Evolutionary conservation across 164 flowering plant genomes (phyloP), one percentile per base, ranked within the genome.

Genomic region (Piper longum): DNA sequence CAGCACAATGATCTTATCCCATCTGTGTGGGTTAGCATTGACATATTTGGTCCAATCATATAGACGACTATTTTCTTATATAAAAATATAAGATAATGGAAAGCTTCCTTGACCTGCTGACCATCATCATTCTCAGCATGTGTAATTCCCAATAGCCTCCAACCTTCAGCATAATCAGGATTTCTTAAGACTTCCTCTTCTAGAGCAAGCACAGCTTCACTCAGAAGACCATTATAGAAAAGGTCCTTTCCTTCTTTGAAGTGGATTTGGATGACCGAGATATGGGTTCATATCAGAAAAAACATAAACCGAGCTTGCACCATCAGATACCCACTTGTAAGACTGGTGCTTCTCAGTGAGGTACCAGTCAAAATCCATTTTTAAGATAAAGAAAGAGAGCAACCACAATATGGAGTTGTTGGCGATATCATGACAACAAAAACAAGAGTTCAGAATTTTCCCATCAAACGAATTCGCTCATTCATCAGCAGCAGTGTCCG

Each of bases 121-220:
- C 88, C 99, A 79, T 93, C 99, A 75, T 93, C 99, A 76, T 93
- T 93, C 69, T 93, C 97, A 57, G 99, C 99, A 80, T 90, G 95
- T 60, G 99, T 83, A 72, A 93, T 82, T 64, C 99, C 97, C 72
- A 93, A 92, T 73, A 93, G 74, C 75, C 99, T 87, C 99, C 99
- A 93, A 62, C 96, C 99, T 85, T 93, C 97, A 66, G 97, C 81
- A 78, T 90, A 90, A 5, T 87, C 87, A 62, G 96, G 97, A 72
- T 90, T 87, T 76, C 87, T 92, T 45, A 89, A 16, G 64, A 92
- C 95, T 79, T 92, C 96, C 62, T 95, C 96, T 77, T 92, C 98
- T 66, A 92, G 81, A 70, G 98, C 98, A 78, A 92, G 95, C 66
- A 89, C 95, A 17, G 96, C 98, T 79, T 92, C 99, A 80, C 99